Evolutionary conservation across 805 yeast genomes (phyloP), one percentile per base, ranked within the genome.

Genomic region (Metschnikowia noctiluminum): DNA sequence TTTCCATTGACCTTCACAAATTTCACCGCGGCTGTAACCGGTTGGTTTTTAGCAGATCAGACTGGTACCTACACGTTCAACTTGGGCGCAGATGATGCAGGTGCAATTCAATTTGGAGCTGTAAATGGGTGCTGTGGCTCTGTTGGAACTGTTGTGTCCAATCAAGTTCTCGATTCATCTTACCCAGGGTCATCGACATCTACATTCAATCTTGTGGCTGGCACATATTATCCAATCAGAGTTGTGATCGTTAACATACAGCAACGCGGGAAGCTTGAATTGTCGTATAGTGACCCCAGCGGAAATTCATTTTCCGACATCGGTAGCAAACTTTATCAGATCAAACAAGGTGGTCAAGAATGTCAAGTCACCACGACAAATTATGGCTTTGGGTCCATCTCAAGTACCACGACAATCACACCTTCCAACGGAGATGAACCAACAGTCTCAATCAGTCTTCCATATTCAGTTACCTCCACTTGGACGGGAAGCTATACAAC

Each of bases 81-180:
- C 28, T 28, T 53, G 34, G 13, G 9, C 5, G 49, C 46, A 15
- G 56, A 53, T 15, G 51, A 51, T 32, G 56, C 51, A 27, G 56
- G 49, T 2, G 40, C 55, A 3, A 32, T 53, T 28, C 50, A 44
- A 11, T 46, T 53, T 16, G 52, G 56, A 12, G 42, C 49, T 2
- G 55, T 45, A 3, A 34, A 28, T 11, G 39, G 45, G 1, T 53
- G 56, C 27, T 53, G 56, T 28, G 53, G 51, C 6, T 43, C 34
- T 14, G 49, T 49, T 9, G 28, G 15, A 13, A 38, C 30, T 11
- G 40, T 40, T 28, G 51, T 15, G 43, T 54, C 40, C 6, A 10
- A 1, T 44, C 49, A 15, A n/a, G 32, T 9, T 45, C 37, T 10
- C 41, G 48, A 3, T 38, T 30, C 30, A 28, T 27, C 28, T 28